A percentile compares a stretch with the other conserved stretches of the same genome.
Conservation (phyloP, 1,284 basidiomycete genomes). For the Microbotryomycetes sp. region DNA sequence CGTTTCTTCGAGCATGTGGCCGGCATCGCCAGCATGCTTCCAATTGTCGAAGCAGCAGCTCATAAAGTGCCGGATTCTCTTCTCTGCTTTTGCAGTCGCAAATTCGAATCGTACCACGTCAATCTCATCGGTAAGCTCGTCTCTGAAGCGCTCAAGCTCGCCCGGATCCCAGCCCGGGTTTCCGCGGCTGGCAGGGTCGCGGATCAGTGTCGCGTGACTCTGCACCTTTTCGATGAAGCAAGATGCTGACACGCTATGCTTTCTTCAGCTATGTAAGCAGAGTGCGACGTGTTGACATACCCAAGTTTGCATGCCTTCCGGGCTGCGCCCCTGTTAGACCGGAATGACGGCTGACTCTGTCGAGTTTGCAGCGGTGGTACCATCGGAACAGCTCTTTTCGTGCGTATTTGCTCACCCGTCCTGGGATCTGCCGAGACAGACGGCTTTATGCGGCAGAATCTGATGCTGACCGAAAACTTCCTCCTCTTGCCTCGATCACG, state of each 20-base stretch:
- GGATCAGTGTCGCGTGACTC: not conserved
- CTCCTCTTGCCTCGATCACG: no score
- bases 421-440: no score
- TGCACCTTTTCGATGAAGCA: not conserved
- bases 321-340: no score
- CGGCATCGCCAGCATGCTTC: no score
- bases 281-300: not conserved
- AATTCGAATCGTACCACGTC: not conserved
- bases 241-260: not conserved
- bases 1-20: no score
- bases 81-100: no score
- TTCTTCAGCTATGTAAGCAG: not conserved
- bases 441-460: not conserved
- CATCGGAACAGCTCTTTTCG: conserved; percentile 7
- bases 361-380: not conserved
- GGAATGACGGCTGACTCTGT: no score
- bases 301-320: no score
- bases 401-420: not conserved
- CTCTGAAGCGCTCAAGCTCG: not conserved
- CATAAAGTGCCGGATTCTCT: no score
- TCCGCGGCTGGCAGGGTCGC: not conserved
- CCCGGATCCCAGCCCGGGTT: no score
- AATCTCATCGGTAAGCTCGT: not conserved
- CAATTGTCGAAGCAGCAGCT: no score
- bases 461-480: no score